These are phyloP conservation scores for Neopestalotiopsis rosae DNA, from an alignment of 2,329 filamentous ascomycete genomes.

Conservation along the genomic window DNA sequence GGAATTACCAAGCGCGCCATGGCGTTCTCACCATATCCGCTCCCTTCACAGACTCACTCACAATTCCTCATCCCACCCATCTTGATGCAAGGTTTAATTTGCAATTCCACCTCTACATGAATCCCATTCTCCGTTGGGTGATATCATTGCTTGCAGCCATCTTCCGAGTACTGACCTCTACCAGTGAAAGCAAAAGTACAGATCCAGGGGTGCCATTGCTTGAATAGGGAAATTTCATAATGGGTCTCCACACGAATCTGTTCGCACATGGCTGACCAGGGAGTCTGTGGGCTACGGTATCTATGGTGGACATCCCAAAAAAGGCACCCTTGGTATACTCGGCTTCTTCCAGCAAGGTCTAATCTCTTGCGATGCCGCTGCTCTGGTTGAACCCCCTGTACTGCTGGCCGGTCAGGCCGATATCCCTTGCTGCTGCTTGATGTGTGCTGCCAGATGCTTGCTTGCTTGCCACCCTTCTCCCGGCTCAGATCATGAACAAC, in stretches of 20 bases:
- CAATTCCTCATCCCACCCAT: too few relatives aligned
- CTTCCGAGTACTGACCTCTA: neutral
- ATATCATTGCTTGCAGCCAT: conserved; percentile 10
- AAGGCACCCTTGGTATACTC: neutral
- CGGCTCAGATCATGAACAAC: neutral
- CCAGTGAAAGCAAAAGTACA: conserved; percentile 1
- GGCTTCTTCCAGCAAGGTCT: conserved; percentile 6
- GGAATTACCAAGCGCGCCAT: neutral
- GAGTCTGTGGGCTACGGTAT: neutral
- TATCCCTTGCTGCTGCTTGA: neutral
- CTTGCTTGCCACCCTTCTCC: neutral
- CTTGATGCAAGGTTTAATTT: neutral
- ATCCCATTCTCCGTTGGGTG: neutral
- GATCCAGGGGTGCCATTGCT: neutral
- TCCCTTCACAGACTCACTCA: neutral
- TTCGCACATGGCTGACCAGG: conserved; percentile 11
- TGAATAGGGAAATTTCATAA: conserved; percentile 2
- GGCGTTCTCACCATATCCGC: neutral
- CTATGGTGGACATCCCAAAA: neutral
- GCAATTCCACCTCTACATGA: conserved; percentile 7
- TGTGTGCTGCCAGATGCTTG: neutral
- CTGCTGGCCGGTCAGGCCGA: conserved; percentile 4
- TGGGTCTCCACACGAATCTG: conserved; percentile 1
- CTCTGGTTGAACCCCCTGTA: conserved; percentile 3
- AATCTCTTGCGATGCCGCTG: conserved; percentile 9